Evolutionary conservation across 2,329 filamentous ascomycete genomes (phyloP), one percentile per base, ranked within the genome.

Genomic region (Aspergillus bombycis): DNA sequence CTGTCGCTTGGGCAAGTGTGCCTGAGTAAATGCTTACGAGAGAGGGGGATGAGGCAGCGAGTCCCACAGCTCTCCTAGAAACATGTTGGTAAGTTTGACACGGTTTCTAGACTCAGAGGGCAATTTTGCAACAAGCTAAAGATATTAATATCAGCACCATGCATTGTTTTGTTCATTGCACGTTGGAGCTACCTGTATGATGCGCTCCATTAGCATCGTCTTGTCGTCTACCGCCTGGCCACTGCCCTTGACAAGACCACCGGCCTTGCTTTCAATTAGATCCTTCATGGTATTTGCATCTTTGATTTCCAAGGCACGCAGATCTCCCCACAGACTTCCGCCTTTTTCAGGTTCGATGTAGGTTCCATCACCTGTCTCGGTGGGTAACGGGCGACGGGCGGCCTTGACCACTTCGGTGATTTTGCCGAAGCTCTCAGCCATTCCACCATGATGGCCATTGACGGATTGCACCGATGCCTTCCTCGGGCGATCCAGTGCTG

Each of bases 161-260:
- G 2, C 4, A 6, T 32, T 43, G 28, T 26, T 14, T 19, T 9
- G 11, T 34, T 5, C 19, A 12, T 3, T 19, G 23, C 5, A 43
- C 7, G 26, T 21, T 26, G 30, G 30, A 34, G 72, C 65, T 75
- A 81, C 80, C 71, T 83, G 86, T 64, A 93, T 92, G 5, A 89
- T 83, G 10, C 87, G 83, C 75, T 93, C 91, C 87, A 93, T 91
- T 53, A 92, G 81, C 83, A 92, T 91, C 2, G 88, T 91, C 78
- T 90, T 91, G 79, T 94, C 92, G 70, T 94, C 89, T 4, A 87
- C 77, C 11, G 89, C 81, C 53, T 86, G 83, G 1, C 90, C 88
- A 68, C 19, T 41, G 8, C 16, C 38, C 38, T 41, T 41, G 2
- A 41, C 16, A n/a, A 41, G 38, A 3, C 38, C 38, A n/a, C 86